Conservation (phyloP, 139 green algal species). For the Chlamydomonas sp. region DNA sequence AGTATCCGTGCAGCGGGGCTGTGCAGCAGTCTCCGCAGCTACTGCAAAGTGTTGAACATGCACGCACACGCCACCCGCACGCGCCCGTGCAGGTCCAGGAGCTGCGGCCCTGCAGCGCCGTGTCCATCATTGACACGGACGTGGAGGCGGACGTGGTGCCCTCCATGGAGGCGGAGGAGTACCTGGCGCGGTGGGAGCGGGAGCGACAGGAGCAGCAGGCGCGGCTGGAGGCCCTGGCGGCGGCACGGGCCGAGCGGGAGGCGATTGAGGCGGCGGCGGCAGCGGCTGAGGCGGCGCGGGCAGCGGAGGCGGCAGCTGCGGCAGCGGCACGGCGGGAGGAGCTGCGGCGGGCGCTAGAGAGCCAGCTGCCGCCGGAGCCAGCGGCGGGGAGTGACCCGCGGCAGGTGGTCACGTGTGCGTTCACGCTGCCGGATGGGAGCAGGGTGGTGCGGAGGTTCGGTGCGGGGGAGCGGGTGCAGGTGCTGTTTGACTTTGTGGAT, state of each 20-base stretch:
- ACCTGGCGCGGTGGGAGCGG: conserved; percentile 38
- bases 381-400: neutral
- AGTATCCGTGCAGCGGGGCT: too few relatives aligned
- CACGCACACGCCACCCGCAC: neutral
- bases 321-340: conserved; percentile 6
- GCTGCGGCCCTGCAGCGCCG: conserved; percentile 60
- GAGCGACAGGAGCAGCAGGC: conserved; percentile 53
- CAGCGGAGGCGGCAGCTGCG: conserved; percentile 15
- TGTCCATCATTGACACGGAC: conserved; percentile 81
- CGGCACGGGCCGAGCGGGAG: conserved; percentile 16
- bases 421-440: conserved; percentile 78
- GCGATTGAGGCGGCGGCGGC: conserved; percentile 11
- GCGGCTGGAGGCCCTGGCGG: conserved; percentile 16
- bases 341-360: conserved; percentile 45
- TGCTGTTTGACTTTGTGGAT: conserved; percentile 82
- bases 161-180: conserved; percentile 74
- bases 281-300: conserved; percentile 35
- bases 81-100: conserved; percentile 64
- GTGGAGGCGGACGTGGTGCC: conserved; percentile 84
- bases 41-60: too few relatives aligned
- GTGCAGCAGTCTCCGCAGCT: too few relatives aligned
- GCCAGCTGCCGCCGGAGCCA: conserved; percentile 62
- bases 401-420: conserved; percentile 51
- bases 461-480: conserved; percentile 34
- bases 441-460: conserved; percentile 67